These are phyloP conservation scores for Scedosporium dehoogii DNA, from an alignment of 2,329 filamentous ascomycete species.

Conservation along the genomic window DNA sequence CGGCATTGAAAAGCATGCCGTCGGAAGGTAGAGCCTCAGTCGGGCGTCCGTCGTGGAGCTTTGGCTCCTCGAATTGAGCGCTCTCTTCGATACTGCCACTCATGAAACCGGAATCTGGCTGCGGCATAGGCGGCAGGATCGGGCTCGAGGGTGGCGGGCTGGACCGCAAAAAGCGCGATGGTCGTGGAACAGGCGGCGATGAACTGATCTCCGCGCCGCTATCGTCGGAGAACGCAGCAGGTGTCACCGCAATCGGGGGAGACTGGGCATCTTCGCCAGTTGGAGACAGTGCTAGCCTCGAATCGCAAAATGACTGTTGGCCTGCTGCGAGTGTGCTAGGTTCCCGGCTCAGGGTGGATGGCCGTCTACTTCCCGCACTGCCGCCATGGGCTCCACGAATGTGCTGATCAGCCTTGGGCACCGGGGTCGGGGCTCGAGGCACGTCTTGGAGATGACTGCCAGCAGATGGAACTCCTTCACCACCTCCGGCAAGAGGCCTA, in stretches of 20 bases:
- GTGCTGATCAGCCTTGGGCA: slow-evolving; percentile 39
- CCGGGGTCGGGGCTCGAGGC: slow-evolving; percentile 69
- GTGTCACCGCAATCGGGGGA: slow-evolving; percentile 42
- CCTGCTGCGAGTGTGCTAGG: slow-evolving; percentile 18
- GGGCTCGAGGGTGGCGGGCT: slow-evolving; percentile 74
- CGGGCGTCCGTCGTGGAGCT: not conserved
- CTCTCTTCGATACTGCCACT: slow-evolving; percentile 65
- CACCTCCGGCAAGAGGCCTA: slow-evolving; percentile 55
- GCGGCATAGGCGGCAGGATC: slow-evolving; percentile 54
- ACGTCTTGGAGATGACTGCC: slow-evolving; percentile 55
- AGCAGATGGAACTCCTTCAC: slow-evolving; percentile 26
- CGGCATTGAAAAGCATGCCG: slow-evolving; percentile 12
- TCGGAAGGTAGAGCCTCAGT: slow-evolving; percentile 19
- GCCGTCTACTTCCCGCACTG: slow-evolving; percentile 39
- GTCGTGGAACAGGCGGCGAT: slow-evolving; percentile 72
- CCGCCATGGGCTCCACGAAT: slow-evolving; percentile 22
- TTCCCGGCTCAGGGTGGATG: slow-evolving; percentile 48
- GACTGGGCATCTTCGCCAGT: slow-evolving; percentile 42
- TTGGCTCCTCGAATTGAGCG: slow-evolving; percentile 46
- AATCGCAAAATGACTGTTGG: slow-evolving; percentile 18
- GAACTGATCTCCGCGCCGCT: slow-evolving; percentile 81
- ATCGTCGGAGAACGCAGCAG: slow-evolving; percentile 42
- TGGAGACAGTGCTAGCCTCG: slow-evolving; percentile 28
- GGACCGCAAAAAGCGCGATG: slow-evolving; percentile 41
- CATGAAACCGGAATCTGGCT: slow-evolving; percentile 74